These are phyloP conservation scores for Chenopodium berlandieri DNA, from an alignment of 148 eudicot species.

Conservation along the genomic window DNA sequence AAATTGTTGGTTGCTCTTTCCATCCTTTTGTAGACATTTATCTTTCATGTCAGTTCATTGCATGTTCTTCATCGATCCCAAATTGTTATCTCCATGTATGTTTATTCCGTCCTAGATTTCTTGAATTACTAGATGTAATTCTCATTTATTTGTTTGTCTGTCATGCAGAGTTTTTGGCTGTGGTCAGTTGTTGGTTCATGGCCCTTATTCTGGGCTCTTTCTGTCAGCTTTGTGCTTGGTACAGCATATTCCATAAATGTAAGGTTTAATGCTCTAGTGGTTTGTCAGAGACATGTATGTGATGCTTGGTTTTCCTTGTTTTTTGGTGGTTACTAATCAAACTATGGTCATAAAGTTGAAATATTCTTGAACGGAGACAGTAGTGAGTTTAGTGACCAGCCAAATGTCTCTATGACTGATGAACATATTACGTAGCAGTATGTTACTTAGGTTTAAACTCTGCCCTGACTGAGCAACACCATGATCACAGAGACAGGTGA, in stretches of 20 bases:
- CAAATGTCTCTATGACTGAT: not conserved
- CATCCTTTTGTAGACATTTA: not conserved
- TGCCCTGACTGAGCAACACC: not conserved
- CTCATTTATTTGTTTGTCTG: constrained; percentile 10
- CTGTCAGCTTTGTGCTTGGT: constrained; percentile 83
- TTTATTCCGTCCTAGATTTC: not conserved
- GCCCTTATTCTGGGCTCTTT: constrained; percentile 96
- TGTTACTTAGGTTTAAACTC: not conserved
- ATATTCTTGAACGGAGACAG: not conserved
- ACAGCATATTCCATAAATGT: constrained; percentile 95
- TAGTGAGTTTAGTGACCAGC: not conserved
- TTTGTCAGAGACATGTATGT: not conserved
- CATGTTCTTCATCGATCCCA: not conserved
- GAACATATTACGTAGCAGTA: not conserved
- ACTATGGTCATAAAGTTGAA: not conserved
- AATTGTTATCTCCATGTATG: not conserved
- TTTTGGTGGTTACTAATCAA: not conserved
- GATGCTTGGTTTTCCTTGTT: constrained; percentile 12
- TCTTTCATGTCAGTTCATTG: not conserved
- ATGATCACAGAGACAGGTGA: not conserved
- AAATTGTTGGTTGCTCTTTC: not conserved
- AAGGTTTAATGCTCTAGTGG: constrained; percentile 33
- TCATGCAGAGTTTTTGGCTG: constrained; percentile 80
- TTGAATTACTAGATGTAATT: not conserved
- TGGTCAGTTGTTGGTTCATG: constrained; percentile 75